Conservation (phyloP, 108 stramenopile genomes). For the Fragilariopsis cylindrus region DNA sequence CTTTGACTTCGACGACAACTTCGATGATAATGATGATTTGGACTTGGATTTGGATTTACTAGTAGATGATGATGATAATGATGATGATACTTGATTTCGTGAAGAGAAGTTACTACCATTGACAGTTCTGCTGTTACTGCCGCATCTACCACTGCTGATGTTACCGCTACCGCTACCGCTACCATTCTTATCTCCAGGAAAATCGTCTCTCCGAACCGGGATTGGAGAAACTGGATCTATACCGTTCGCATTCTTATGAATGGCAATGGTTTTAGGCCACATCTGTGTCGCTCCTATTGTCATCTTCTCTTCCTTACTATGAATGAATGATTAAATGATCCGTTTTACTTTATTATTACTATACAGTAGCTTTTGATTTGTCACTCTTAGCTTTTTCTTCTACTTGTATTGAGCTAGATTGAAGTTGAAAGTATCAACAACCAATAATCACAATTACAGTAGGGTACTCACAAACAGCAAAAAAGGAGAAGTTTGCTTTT, state of each 20-base stretch:
- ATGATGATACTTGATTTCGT: not conserved
- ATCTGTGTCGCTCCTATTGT: not conserved
- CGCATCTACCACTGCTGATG: not conserved
- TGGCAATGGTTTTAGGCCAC: constrained; percentile 16
- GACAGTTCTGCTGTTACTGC: not conserved
- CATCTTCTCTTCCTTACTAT: too few relatives aligned
- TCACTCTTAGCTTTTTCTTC: too few relatives aligned
- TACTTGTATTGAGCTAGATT: too few relatives aligned
- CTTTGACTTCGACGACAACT: not conserved
- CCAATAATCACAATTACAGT: too few relatives aligned
- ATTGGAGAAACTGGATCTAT: constrained; percentile 17
- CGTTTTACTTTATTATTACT: too few relatives aligned
- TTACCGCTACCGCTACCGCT: not conserved
- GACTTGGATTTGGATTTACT: not conserved
- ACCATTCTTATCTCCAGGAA: not conserved
- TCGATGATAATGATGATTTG: not conserved
- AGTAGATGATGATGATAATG: not conserved
- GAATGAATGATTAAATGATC: too few relatives aligned
- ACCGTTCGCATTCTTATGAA: not conserved
- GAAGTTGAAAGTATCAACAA: too few relatives aligned
- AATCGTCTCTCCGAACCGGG: constrained; percentile 1
- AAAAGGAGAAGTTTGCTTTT: too few relatives aligned
- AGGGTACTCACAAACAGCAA: too few relatives aligned
- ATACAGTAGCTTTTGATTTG: too few relatives aligned
- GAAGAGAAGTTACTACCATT: not conserved